Base-by-base conservation (phyloP, 768 basidiomycete genomes). In the Hygrophorus pudorinus region DNA sequence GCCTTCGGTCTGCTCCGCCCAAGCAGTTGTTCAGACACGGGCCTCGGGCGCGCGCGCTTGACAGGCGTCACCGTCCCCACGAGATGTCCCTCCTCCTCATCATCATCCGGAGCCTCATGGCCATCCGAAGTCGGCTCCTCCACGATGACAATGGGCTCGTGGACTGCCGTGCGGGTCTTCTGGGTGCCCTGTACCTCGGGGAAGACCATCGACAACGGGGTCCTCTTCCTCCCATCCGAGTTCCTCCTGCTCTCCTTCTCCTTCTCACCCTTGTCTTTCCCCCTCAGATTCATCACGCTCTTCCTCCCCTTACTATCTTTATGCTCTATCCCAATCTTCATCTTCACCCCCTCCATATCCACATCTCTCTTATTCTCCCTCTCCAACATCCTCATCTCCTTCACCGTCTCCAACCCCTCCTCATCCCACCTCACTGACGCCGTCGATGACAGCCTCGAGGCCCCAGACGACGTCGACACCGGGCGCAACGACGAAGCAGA, bases 21-120 rank as follows among this genome's bases (percentile, higher is more conserved):
- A 5, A 78, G 60, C 52, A 74, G 56, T 57, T 81, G 79, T 55
- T 88, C 86, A 1, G 80, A 81, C 42, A 78, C 50, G 0, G 84
- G 83, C 11, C 85, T 65, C 1, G 65, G 60, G 9, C 82, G 67
- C 0, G 65, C 56, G 37, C 66, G 67, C 61, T 70, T 73, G 27
- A 65, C 54, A 1, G 72, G 73, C 14, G 74, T 76, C 28, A 56
- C 53, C 1, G 53, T 10, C 0, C 20, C 61, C 66, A 16, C 53
- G 32, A 0, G 70, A 70, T 0, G 70, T 70, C 41, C 55, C 54
- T 30, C 55, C 54, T 30, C 39, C 27, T 5, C 53, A 29, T 57
- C 53, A 11, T 61, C 60, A 13, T 51, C 57, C 2, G 46, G 52
- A 2, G 45, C 46, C 1, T 56, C 58, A 55, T 79, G 76, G 1